Conservation (phyloP, 2,329 filamentous ascomycete species). For the Colletotrichum karsti region DNA sequence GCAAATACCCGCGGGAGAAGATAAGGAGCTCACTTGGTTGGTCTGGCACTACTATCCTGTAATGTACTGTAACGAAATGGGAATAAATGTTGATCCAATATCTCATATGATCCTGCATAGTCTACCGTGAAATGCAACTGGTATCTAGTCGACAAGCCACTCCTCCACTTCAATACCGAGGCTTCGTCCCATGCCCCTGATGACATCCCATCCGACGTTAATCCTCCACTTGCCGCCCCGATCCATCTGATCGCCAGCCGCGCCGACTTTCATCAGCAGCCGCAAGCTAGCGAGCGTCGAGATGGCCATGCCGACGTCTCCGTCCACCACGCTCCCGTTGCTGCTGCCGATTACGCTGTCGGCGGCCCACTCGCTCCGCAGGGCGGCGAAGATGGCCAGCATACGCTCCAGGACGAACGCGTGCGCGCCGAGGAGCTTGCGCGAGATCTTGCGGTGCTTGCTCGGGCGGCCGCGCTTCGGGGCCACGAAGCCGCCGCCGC, state of each 20-base stretch:
- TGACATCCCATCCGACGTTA: slow-evolving; percentile 81
- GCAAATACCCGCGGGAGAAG: neutral
- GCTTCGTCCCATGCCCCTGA: slow-evolving; percentile 73
- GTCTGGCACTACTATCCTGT: neutral
- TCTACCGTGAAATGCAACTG: neutral
- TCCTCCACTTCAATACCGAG: slow-evolving; percentile 83
- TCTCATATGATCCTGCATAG: neutral
- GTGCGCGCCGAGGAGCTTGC: slow-evolving; percentile 79
- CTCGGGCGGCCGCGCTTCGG: slow-evolving; percentile 40
- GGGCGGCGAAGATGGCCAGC: slow-evolving; percentile 78
- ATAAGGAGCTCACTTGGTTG: neutral
- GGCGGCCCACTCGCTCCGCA: slow-evolving; percentile 64
- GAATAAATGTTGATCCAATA: neutral
- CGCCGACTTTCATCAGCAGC: slow-evolving; percentile 73
- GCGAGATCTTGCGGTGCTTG: slow-evolving; percentile 76
- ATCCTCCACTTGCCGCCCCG: slow-evolving; percentile 79
- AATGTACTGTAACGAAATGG: neutral
- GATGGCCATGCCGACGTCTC: slow-evolving; percentile 70
- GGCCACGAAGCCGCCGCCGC: slow-evolving; percentile 54
- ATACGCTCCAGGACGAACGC: slow-evolving; percentile 82
- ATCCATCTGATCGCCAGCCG: slow-evolving; percentile 71
- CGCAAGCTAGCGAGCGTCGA: slow-evolving; percentile 78
- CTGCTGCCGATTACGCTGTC: slow-evolving; percentile 47
- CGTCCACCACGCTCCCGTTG: slow-evolving; percentile 50
- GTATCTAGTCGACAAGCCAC: slow-evolving; percentile 71